Conservation (phyloP, 2,329 filamentous ascomycete genomes). For the Stenocarpella maydis region DNA sequence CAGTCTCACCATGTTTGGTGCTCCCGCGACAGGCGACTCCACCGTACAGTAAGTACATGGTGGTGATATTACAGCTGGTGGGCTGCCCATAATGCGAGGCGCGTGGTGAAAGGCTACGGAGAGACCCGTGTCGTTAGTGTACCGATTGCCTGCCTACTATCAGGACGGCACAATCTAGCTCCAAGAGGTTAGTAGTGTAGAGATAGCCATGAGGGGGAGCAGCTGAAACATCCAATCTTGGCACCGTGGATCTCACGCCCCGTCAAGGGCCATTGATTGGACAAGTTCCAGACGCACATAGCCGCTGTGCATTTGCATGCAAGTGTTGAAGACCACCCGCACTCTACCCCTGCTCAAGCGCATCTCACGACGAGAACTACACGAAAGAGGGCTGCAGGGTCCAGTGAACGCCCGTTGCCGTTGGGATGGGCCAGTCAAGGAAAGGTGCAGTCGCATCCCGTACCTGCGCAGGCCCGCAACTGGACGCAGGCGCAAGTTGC, state of each 20-base stretch:
- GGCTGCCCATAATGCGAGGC: not conserved
- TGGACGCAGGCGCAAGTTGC: conserved; percentile 23
- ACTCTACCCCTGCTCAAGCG: conserved; percentile 30
- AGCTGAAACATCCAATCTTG: conserved; percentile 41
- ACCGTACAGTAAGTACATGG: conserved; percentile 3
- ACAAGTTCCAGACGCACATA: conserved; percentile 42
- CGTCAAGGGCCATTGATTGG: conserved; percentile 39
- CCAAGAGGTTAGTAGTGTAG: conserved; percentile 7
- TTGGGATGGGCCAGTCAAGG: conserved; percentile 18
- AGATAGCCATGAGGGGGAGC: conserved; percentile 31
- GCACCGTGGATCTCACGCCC: conserved; percentile 15
- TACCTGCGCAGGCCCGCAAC: conserved; percentile 30
- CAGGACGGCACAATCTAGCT: conserved; percentile 5
- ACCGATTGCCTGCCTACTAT: not conserved
- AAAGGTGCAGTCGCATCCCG: conserved; percentile 24
- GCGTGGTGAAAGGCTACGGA: not conserved
- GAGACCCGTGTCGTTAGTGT: conserved; percentile 14
- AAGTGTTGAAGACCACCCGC: conserved; percentile 35
- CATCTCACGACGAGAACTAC: conserved; percentile 31
- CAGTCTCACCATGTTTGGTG: not conserved
- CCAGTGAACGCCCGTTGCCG: conserved; percentile 26
- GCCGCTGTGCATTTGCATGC: conserved; percentile 46
- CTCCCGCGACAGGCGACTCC: not conserved
- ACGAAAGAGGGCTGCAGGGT: conserved; percentile 35
- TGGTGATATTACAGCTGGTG: conserved; percentile 1